These are phyloP conservation scores for Fusarium ambrosium DNA, from an alignment of 2,329 filamentous ascomycete genomes.

Conservation along the genomic window DNA sequence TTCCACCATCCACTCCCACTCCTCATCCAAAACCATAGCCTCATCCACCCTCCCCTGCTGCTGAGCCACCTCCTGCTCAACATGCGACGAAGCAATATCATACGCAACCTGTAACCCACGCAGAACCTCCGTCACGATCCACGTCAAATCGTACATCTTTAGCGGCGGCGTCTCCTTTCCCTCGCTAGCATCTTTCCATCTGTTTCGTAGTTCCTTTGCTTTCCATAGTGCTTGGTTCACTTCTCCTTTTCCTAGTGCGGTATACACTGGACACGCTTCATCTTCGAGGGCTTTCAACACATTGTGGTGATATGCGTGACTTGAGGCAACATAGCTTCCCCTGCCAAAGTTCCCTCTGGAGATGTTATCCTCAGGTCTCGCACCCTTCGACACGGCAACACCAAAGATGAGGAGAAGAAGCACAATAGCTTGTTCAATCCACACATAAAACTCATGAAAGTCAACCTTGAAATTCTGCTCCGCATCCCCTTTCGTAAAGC, in stretches of 20 bases:
- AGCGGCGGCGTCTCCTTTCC: conserved; percentile 57
- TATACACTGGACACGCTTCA: conserved; percentile 68
- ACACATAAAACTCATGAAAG: conserved; percentile 82
- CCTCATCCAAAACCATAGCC: conserved; percentile 41
- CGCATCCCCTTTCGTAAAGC: conserved; percentile 59
- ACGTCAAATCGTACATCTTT: conserved; percentile 71
- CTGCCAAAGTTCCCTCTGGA: background rate
- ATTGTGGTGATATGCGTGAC: conserved; percentile 77
- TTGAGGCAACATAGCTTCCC: background rate
- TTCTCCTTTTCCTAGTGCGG: conserved; percentile 66
- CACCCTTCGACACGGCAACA: conserved; percentile 61
- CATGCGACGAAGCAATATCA: conserved; percentile 61
- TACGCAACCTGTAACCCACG: conserved; percentile 71
- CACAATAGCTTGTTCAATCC: conserved; percentile 78
- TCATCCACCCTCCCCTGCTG: conserved; percentile 49
- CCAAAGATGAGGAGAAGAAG: conserved; percentile 75
- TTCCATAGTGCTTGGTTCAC: conserved; percentile 71
- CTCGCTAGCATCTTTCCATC: conserved; percentile 78
- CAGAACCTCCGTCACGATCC: conserved; percentile 70
- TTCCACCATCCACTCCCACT: conserved; percentile 59
- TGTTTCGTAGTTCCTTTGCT: conserved; percentile 78
- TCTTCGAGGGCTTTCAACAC: conserved; percentile 73
- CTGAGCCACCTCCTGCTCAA: conserved; percentile 59
- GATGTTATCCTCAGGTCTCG: background rate
- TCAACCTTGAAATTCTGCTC: conserved; percentile 83